Evolutionary conservation across 2,329 filamentous ascomycete genomes (phyloP).

Genomic region (Aspergillus arachidicola): DNA sequence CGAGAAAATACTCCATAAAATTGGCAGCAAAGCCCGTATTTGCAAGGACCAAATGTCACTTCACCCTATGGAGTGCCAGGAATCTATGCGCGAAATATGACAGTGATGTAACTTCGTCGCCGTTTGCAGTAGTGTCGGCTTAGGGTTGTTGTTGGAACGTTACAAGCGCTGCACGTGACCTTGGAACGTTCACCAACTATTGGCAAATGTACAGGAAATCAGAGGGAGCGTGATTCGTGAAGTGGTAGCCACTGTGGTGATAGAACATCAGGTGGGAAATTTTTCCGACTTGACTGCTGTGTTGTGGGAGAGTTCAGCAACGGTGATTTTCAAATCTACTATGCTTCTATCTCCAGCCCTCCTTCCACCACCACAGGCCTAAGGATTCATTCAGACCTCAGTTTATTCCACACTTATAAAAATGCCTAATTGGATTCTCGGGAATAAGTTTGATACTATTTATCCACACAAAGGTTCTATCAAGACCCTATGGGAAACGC

Average conservation of each 20-base stretch:
- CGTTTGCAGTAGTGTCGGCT: neutral
- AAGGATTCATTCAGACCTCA: neutral
- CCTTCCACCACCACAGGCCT: neutral
- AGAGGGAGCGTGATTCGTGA: neutral
- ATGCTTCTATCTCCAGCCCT: neutral
- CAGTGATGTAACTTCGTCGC: neutral
- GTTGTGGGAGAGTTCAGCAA: neutral
- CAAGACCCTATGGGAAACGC: slow-evolving; percentile 70
- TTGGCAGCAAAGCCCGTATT: no score
- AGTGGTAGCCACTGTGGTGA: no score
- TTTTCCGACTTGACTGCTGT: neutral
- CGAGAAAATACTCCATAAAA: no score
- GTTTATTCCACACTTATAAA: neutral
- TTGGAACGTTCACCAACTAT: neutral
- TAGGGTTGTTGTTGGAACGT: neutral
- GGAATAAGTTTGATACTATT: slow-evolving; percentile 50
- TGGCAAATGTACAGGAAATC: neutral
- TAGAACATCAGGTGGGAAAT: neutral
- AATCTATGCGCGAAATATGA: neutral
- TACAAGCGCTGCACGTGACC: neutral
- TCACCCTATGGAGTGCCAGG: neutral
- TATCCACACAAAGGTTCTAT: slow-evolving; percentile 63
- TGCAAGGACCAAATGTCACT: neutral
- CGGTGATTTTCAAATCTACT: neutral
- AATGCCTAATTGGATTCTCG: slow-evolving; percentile 40